These are phyloP conservation scores for Purpureocillium lavendulum DNA, from an alignment of 2,329 filamentous ascomycete species.

Conservation along the genomic window DNA sequence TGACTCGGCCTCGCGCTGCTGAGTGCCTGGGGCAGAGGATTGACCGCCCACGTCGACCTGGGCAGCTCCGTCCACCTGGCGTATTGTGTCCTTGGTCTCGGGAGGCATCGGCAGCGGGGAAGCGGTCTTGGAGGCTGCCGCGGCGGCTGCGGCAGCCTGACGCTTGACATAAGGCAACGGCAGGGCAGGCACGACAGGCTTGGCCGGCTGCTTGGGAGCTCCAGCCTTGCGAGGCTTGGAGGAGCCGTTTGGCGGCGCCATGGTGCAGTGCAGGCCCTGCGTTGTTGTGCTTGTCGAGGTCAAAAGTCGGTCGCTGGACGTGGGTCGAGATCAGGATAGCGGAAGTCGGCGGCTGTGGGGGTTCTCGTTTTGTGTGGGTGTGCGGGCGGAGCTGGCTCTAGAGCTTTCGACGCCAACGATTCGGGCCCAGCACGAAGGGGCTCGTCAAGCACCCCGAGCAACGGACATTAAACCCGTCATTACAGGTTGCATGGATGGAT, in stretches of 20 bases:
- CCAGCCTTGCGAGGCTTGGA: conserved; percentile 21
- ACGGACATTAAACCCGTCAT: conserved; percentile 22
- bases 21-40: neutral
- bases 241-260: conserved; percentile 25
- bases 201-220: conserved; percentile 19
- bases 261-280: conserved; percentile 9
- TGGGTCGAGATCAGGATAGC: conserved; percentile 1
- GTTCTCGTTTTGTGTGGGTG: neutral
- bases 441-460: conserved; percentile 9
- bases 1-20: neutral
- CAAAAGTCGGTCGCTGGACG: neutral
- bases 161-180: conserved; percentile 30
- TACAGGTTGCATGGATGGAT: conserved; percentile 13
- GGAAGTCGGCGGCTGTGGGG: conserved; percentile 5
- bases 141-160: conserved; percentile 23
- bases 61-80: neutral
- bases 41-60: neutral
- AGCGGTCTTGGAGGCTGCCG: conserved; percentile 5
- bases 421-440: neutral
- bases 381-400: conserved; percentile 7
- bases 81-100: neutral
- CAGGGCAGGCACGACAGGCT: conserved; percentile 28
- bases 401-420: conserved; percentile 11
- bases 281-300: neutral
- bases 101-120: conserved; percentile 10